A percentile compares a stretch with the other conserved stretches of the same genome.
Conservation (phyloP, 441 rosid genomes). For the Melastoma candidum region DNA sequence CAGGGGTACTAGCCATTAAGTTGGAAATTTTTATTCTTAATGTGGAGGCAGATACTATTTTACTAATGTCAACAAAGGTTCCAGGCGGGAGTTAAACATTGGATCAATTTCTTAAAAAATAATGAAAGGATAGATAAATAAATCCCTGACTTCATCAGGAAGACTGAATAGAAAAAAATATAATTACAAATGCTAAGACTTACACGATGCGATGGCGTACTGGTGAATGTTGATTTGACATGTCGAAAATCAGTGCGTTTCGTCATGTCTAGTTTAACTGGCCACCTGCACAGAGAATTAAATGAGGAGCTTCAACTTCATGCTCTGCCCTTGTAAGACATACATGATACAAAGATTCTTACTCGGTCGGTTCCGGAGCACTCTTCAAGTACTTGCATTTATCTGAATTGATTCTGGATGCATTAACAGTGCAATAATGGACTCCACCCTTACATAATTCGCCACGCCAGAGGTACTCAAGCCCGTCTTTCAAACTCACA, state of each 20-base stretch:
- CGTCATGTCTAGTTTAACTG: conserved; percentile 78
- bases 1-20: no score
- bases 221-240: conserved; percentile 64
- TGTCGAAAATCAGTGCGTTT: conserved; percentile 86
- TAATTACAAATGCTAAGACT: conserved; percentile 15
- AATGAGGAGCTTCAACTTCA: conserved; percentile 6
- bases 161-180: neutral
- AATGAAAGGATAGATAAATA: neutral
- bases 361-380: conserved; percentile 80
- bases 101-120: no score
- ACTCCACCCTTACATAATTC: conserved; percentile 77
- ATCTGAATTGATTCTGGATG: conserved; percentile 59
- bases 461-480: conserved; percentile 69
- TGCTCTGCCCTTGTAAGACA: conserved; percentile 10
- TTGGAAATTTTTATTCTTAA: no score
- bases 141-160: neutral
- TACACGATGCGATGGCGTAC: conserved; percentile 73
- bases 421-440: conserved; percentile 73
- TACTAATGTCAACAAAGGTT: no score
- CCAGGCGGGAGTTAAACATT: no score
- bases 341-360: conserved; percentile 22
- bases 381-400: conserved; percentile 63
- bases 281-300: conserved; percentile 69
- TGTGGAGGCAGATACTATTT: no score
- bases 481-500: conserved; percentile 33